phyloP scores from a whole-genome alignment of 805 yeast species.

The Candida pini region DNA sequence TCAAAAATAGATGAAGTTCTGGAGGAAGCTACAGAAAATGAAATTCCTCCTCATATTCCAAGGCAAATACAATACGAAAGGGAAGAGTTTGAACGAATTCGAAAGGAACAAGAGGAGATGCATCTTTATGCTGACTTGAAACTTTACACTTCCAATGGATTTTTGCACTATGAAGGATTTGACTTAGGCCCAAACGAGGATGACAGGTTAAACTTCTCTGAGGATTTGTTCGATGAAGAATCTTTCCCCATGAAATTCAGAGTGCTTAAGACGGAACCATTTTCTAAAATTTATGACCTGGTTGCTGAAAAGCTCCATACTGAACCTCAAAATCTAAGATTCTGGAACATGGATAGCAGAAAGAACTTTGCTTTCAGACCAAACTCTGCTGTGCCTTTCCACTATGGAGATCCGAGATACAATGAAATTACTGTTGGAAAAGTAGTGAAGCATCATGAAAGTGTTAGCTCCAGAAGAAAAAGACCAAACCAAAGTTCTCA shows the following conservation, averaged over 20 bases:
- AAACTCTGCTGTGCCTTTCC: slow-evolving; percentile 34
- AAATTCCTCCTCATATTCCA: slow-evolving; percentile 65
- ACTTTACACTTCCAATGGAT: slow-evolving; percentile 48
- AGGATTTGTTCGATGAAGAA: slow-evolving; percentile 41
- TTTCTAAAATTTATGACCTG: slow-evolving; percentile 43
- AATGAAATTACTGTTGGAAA: slow-evolving; percentile 42
- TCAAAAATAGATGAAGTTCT: slow-evolving; percentile 51
- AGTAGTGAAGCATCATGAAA: slow-evolving; percentile 36
- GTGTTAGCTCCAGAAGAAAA: slow-evolving; percentile 20
- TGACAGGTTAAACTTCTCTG: slow-evolving; percentile 38
- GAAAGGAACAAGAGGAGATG: slow-evolving; percentile 66
- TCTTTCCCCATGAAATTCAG: slow-evolving; percentile 45
- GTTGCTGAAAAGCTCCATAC: slow-evolving; percentile 41
- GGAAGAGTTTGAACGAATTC: slow-evolving; percentile 45
- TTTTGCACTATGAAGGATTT: slow-evolving; percentile 61
- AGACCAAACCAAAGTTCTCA: slow-evolving; percentile 42
- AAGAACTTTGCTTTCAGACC: slow-evolving; percentile 69
- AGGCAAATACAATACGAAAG: slow-evolving; percentile 59
- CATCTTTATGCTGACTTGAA: slow-evolving; percentile 56
- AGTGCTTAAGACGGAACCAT: slow-evolving; percentile 51
- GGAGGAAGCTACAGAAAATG: slow-evolving; percentile 47
- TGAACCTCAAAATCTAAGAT: slow-evolving; percentile 36
- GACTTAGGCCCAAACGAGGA: slow-evolving; percentile 67
- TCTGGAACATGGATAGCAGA: slow-evolving; percentile 63
- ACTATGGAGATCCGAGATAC: slow-evolving; percentile 19